Base-by-base conservation (phyloP, 306 rosid species). In the Astragalus membranaceus region DNA sequence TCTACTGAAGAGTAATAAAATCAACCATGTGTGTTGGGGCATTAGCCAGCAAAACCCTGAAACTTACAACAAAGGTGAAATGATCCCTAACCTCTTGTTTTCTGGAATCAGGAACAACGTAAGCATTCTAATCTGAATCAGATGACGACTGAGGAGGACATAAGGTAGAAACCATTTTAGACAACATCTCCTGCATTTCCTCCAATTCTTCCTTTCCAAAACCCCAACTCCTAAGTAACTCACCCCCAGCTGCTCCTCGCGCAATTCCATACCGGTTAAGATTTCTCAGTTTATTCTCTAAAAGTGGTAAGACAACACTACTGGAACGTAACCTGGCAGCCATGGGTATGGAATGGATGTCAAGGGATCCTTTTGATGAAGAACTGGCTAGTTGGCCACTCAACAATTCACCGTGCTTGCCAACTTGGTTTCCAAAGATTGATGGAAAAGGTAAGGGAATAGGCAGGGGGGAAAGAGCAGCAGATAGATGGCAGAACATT, bases 391-490 rank as follows among this genome's bases (percentile, higher is more conserved):
- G 61, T 30, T 81, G 89, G 57, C 69, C 80, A 6, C 77, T 74
- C 61, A 78, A 49, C 47, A 85, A 73, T 77, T 90, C 88, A 35
- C 97, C 98, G 2, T 70, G 82, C 68, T 82, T 86, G 73, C 96
- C 96, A 58, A 90, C 80, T 50, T 37, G 68, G 70, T 67, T 81
- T 10, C 96, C 82, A 35, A 93, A 93, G 66, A 93, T 90, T 26
- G 88, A 79, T 56, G 98, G 98, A 72, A 93, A 93, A 43, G 98
- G 92, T 81, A 93, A 82, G 7, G 98, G 97, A 59, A 93, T 85
- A 59, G 97, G 97, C 60, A 93, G 80, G 51, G 98, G 98, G 74
- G 90, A 80, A 63, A 48, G 87, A 63, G 88, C 85, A 59, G 57
- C 88, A 32, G 94, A 88, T 14, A 93, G 82, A 83, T 88, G 95